Percentiles rank a stretch among this genome's conserved stretches.
Conservation (phyloP, 208 protist species). For the Wallacemonas collosoma region DNA sequence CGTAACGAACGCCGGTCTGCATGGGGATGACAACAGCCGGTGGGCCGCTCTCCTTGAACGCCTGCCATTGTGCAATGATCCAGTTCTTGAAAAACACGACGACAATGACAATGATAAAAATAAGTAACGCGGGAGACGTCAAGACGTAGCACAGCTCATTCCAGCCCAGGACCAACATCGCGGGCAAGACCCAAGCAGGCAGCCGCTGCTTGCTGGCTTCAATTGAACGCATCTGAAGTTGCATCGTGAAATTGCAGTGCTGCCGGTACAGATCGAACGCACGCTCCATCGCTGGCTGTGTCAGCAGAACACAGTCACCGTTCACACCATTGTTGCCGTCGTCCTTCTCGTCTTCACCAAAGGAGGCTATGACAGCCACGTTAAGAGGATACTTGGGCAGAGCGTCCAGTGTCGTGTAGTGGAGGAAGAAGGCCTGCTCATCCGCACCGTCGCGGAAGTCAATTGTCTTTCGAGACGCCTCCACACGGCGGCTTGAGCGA, state of each 20-base stretch:
- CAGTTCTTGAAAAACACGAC: conserved; percentile 69
- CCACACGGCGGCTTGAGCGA: conserved; percentile 37
- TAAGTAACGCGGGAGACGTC: conserved; percentile 66
- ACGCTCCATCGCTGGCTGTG: conserved; percentile 44
- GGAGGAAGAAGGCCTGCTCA: conserved; percentile 63
- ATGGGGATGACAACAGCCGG: conserved; percentile 56
- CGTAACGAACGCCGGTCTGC: conserved; percentile 31
- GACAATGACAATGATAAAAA: conserved; percentile 46
- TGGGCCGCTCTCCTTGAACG: conserved; percentile 76
- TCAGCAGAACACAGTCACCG: conserved; percentile 64
- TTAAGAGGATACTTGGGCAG: conserved; percentile 46
- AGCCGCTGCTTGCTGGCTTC: conserved; percentile 61
- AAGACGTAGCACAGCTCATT: conserved; percentile 86
- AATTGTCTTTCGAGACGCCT: conserved; percentile 23
- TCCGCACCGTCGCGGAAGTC: conserved; percentile 44
- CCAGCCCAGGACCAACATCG: conserved; percentile 71
- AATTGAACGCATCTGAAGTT: conserved; percentile 74
- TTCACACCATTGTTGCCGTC: conserved; percentile 25
- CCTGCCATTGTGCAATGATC: conserved; percentile 70
- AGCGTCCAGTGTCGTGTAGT: conserved; percentile 45
- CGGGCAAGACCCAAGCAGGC: conserved; percentile 76
- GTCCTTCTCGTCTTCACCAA: conserved; percentile 17
- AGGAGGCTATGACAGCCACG: conserved; percentile 27
- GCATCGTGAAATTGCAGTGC: conserved; percentile 84
- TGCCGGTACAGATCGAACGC: conserved; percentile 76